phyloP scores from a whole-genome alignment of 2,329 filamentous ascomycete species.

The Anthostomella pinea region DNA sequence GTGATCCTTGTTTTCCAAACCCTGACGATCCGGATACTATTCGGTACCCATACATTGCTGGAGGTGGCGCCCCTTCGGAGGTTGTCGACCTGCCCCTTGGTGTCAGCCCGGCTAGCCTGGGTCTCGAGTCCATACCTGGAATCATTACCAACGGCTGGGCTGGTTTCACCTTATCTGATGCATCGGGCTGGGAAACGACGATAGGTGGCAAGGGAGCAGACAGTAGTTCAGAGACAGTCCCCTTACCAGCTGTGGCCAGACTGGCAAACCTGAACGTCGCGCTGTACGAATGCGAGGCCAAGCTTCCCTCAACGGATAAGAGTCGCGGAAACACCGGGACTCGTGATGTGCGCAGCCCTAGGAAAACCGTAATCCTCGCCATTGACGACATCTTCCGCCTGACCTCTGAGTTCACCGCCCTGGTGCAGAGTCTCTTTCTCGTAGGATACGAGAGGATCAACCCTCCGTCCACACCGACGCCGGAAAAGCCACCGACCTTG shows the following conservation, averaged over 20 bases:
- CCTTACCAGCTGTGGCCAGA: conserved; percentile 1
- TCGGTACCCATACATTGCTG: too few relatives aligned
- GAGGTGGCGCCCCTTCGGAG: too few relatives aligned
- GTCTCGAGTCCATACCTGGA: too few relatives aligned
- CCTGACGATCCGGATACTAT: too few relatives aligned
- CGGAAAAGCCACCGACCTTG: background rate
- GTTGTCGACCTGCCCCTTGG: too few relatives aligned
- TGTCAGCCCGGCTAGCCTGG: too few relatives aligned
- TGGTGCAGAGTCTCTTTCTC: conserved; percentile 1
- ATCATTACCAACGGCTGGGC: too few relatives aligned
- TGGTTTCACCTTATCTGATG: too few relatives aligned
- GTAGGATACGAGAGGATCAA: background rate
- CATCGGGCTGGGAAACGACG: too few relatives aligned
- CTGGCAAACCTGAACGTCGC: conserved; percentile 8
- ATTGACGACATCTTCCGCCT: conserved; percentile 10
- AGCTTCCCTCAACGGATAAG: conserved; percentile 12
- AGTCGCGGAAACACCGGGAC: background rate
- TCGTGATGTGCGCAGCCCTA: background rate
- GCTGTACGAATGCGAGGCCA: conserved; percentile 10
- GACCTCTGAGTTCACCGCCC: conserved; percentile 6
- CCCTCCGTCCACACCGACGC: background rate
- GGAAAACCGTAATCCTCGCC: conserved; percentile 1
- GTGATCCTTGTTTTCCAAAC: too few relatives aligned
- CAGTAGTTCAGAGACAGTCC: background rate
- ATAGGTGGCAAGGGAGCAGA: too few relatives aligned